A percentile compares a stretch with the other conserved stretches of the same genome.
phyloP scores from a whole-genome alignment of 2,329 filamentous ascomycete species.

The Shiraia sp. region DNA sequence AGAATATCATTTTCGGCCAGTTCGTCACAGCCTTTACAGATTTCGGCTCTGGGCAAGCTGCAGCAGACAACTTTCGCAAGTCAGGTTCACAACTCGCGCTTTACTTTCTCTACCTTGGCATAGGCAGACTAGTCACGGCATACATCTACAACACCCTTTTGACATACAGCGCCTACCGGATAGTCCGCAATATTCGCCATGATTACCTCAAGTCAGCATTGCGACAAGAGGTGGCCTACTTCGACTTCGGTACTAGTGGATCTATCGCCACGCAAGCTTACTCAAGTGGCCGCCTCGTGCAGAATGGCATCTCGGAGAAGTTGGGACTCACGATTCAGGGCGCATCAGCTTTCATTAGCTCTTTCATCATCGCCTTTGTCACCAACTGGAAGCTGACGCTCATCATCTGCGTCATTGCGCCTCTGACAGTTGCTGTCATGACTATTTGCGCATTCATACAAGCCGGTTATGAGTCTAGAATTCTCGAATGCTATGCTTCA shows the following conservation, averaged over 20 bases:
- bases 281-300: slow-evolving; percentile 16
- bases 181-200: slow-evolving; percentile 13
- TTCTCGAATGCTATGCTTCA: slow-evolving; percentile 6
- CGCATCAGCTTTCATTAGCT: slow-evolving; percentile 65
- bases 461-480: slow-evolving; percentile 9
- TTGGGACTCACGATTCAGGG: slow-evolving; percentile 48
- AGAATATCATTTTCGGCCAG: slow-evolving; percentile 16
- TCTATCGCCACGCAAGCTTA: slow-evolving; percentile 20
- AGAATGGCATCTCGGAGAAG: slow-evolving; percentile 29
- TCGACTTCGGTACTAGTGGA: slow-evolving; percentile 17
- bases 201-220: slow-evolving; percentile 12
- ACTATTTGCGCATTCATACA: slow-evolving; percentile 22
- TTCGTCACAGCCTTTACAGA: slow-evolving; percentile 14
- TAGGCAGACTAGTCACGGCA: slow-evolving; percentile 9
- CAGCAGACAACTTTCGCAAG: slow-evolving; percentile 1
- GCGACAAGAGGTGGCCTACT: slow-evolving; percentile 37
- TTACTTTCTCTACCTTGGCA: slow-evolving; percentile 14
- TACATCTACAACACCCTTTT: slow-evolving; percentile 16
- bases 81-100: slow-evolving; percentile 6
- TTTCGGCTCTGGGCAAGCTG: slow-evolving; percentile 8
- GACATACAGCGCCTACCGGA: slow-evolving; percentile 12
- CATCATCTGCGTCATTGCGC: slow-evolving; percentile 54
- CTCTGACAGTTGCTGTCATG: slow-evolving; percentile 31
- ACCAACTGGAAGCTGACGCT: slow-evolving; percentile 91
- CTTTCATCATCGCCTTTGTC: slow-evolving; percentile 90